Conservation (phyloP, 2,329 filamentous ascomycete genomes). For the Salinomyces thailandicus region DNA sequence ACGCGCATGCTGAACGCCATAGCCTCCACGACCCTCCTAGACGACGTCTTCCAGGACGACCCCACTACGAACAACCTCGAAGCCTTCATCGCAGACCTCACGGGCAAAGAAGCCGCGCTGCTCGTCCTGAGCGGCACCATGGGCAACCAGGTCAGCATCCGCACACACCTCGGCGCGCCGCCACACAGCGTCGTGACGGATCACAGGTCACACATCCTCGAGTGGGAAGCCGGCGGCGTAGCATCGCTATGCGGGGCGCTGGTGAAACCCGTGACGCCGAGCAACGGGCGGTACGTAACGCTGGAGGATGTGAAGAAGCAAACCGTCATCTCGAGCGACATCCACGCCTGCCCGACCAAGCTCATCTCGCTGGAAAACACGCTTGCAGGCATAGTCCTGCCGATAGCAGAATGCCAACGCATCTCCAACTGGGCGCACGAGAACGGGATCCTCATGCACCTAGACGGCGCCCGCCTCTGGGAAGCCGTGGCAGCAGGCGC, state of each 20-base stretch:
- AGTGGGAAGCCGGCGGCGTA: conserved; percentile 59
- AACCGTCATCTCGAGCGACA: conserved; percentile 54
- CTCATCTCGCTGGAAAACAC: conserved; percentile 84
- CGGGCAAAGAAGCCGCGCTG: conserved; percentile 65
- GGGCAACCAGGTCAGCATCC: conserved; percentile 81
- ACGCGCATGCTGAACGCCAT: conserved; percentile 74
- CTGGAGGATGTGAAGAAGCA: conserved; percentile 63
- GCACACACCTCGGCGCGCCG: conserved; percentile 66
- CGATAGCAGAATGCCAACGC: conserved; percentile 56
- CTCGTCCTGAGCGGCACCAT: conserved; percentile 86
- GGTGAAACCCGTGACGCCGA: conserved; percentile 54
- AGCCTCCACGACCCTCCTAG: conserved; percentile 59
- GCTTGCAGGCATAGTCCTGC: conserved; percentile 67
- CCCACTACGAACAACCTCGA: conserved; percentile 68
- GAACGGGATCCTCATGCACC: conserved; percentile 58
- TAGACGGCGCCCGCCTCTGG: conserved; percentile 74
- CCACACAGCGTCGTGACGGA: conserved; percentile 76
- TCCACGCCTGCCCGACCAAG: conserved; percentile 69
- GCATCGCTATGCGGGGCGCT: conserved; percentile 62
- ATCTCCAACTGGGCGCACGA: conserved; percentile 58
- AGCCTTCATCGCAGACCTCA: conserved; percentile 58
- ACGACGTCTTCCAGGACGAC: conserved; percentile 79
- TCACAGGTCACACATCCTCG: conserved; percentile 63
- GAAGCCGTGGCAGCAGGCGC: conserved; percentile 65
- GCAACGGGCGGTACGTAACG: conserved; percentile 63